phyloP scores from a whole-genome alignment of 306 rosid species.

The Dryas alaskensis region DNA sequence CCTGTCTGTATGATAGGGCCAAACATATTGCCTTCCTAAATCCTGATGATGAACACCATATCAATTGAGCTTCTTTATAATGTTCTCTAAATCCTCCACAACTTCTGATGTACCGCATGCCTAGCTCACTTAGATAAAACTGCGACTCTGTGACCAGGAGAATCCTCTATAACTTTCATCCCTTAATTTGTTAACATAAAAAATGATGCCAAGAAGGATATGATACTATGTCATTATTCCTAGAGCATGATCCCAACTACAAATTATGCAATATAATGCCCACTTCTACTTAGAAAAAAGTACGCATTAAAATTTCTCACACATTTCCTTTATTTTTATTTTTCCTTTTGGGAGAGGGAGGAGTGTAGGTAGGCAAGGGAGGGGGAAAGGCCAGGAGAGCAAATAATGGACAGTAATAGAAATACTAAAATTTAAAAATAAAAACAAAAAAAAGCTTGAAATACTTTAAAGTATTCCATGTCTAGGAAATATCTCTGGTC shows the following conservation, averaged over 20 bases:
- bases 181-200: constrained; percentile 6
- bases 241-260: neutral
- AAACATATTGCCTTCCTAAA: constrained; percentile 7
- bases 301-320: neutral
- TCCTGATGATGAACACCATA: neutral
- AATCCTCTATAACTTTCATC: neutral
- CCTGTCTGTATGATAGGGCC: neutral
- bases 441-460: neutral
- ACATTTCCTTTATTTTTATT: neutral
- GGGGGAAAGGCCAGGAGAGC: neutral
- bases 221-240: neutral
- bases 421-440: neutral
- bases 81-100: neutral
- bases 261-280: neutral
- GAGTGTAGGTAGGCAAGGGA: too few species aligned
- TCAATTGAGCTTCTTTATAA: neutral
- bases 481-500: too few species aligned
- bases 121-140: neutral
- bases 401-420: neutral
- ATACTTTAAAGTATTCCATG: neutral
- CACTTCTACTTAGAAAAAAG: neutral
- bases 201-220: neutral
- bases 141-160: neutral
- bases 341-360: neutral
- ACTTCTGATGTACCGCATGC: neutral